Base-by-base conservation (phyloP, 2,329 filamentous ascomycete genomes). In the Orbilia ellipsospora region DNA sequence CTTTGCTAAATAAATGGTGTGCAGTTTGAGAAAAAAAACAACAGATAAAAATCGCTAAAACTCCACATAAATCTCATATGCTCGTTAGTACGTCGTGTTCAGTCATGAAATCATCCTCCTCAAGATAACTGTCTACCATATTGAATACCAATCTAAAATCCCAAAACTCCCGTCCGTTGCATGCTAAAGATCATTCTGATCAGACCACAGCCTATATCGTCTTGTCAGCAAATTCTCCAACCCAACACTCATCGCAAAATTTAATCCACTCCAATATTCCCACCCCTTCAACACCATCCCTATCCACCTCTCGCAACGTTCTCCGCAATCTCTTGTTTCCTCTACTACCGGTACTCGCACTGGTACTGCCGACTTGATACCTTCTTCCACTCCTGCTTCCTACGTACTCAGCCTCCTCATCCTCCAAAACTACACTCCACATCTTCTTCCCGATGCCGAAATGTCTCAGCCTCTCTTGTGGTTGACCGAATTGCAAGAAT, bases 391-490 rank as follows among this genome's bases (percentile, higher is more conserved):
- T 60, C 23, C 63, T 36, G 1, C 42, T 26, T 12, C 56, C 13
- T 6, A 15, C 10, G 10, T 15, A 10, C 2, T 65, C 69, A 6
- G 44, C 36, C 4, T 20, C 42, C 4, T n/a, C 42, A 36, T 74
- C 63, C 16, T 74, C 70, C n/a, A 74, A 48, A 7, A 59, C 45
- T 7, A 57, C 63, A n/a, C 16, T 51, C 70, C 72, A 75, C 64
- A 75, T 75, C 48, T 75, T 75, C 40, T 75, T 75, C 13, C 72
- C 72, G 10, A 75, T 50, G 6, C 72, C 64, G 15, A 56, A 75
- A 23, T 61, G 61, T 7, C 72, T 40, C 15, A 75, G 44, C 23
- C 45, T 48, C 28, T 69, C 72, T 26, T 75, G 72, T n/a, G 72
- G 48, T 45, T 75, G 72, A 2, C 72, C 72, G 23, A 57, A 55